These are phyloP conservation scores for Lentinula guzmanii DNA, from an alignment of 768 basidiomycete species.

Conservation along the genomic window DNA sequence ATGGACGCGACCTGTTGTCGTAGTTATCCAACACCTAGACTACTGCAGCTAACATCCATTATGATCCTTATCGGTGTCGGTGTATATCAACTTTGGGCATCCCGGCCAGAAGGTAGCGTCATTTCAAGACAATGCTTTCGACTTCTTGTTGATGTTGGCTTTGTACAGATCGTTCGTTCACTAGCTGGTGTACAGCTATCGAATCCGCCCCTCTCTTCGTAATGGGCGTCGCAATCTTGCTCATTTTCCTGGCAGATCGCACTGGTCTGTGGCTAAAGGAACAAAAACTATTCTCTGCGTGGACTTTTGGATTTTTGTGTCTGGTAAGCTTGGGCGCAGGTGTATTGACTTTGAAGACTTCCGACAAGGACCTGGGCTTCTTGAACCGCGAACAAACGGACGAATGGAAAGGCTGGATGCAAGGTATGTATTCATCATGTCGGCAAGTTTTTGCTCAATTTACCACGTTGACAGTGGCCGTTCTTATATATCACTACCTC, in stretches of 20 bases:
- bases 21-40: conserved; percentile 61
- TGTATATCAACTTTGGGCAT: conserved; percentile 38
- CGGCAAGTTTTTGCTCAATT: conserved; percentile 7
- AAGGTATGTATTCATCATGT: conserved; percentile 47
- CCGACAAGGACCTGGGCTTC: conserved; percentile 82
- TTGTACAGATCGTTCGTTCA: not conserved
- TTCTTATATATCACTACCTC: conserved; percentile 89
- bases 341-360: conserved; percentile 56
- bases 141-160: not conserved
- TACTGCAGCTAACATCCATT: conserved; percentile 51
- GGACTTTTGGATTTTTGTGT: conserved; percentile 59
- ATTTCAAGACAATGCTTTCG: not conserved
- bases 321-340: conserved; percentile 52
- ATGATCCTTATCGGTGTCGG: conserved; percentile 41
- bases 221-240: conserved; percentile 58
- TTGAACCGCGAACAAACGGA: conserved; percentile 91
- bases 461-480: conserved; percentile 48
- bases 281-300: conserved; percentile 74
- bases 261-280: conserved; percentile 85
- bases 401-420: conserved; percentile 99
- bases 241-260: conserved; percentile 80
- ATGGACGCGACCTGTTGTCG: conserved; percentile 79
- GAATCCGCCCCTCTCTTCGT: conserved; percentile 45
- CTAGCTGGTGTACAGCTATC: conserved; percentile 7
- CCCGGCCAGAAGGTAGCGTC: conserved; percentile 6